Evolutionary conservation across 495 filamentous ascomycete species (phyloP), one percentile per base, ranked within the genome.

Genomic region (Letharia columbiana): DNA sequence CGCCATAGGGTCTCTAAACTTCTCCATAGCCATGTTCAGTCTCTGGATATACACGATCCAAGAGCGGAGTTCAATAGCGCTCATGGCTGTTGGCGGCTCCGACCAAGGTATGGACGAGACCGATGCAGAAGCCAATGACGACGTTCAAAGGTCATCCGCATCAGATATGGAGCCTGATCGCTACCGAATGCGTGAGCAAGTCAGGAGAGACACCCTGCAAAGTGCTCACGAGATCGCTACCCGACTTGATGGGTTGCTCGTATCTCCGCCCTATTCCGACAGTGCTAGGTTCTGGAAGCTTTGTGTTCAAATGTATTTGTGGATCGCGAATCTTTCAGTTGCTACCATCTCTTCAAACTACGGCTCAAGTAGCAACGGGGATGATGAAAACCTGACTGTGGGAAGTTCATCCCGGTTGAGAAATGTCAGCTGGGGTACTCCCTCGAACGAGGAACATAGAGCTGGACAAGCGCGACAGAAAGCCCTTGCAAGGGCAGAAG

Each of bases 11-110:
- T 74, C 86, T 37, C 63, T 82, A 58, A 78, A 83, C 39, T 88
- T 89, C 68, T 88, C 87, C 68, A 83, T 84, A 9, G 83, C 83
- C n/a, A 84, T 89, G 83, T 83, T 89, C 56, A 81, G 80, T 7
- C 75, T 87, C 20, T 89, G 87, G 84, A 78, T 90, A 35, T 87
- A 85, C 68, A 79, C 84, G 23, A 73, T 83, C 2, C 80, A 86
- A 64, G 64, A 70, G 39, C 58, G 59, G 35, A 41, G 60, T 44
- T 20, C 45, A 18, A 35, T 41, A n/a, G 54, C 41, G 41, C 49
- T 60, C 31, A 33, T 33, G 6, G 11, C 17, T 39, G 8, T 60
- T 41, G 39, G 35, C 23, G 47, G 63, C 3, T 35, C 50, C 18
- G 12, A 45, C 6, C 23, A 37, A 42, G 28, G 10, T 35, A 31